Percentiles rank a stretch among this genome's conserved stretches.
phyloP scores from a whole-genome alignment of 176 grass and related monocot genomes.

The Phyllostachys edulis region DNA sequence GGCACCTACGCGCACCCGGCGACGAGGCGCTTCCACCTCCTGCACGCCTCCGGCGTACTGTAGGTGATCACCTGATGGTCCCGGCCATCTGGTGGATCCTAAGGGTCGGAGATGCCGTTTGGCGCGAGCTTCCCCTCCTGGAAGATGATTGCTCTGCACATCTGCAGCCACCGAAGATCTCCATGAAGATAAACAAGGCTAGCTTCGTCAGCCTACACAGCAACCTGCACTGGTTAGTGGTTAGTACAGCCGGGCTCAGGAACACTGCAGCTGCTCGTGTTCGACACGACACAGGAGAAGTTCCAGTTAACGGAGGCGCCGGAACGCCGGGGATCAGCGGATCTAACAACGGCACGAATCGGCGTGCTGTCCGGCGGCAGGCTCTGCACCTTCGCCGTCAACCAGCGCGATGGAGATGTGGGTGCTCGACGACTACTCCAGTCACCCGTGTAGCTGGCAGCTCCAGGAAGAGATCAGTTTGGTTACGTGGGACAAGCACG shows the following conservation, averaged over 20 bases:
- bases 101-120: background rate
- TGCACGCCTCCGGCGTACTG: background rate
- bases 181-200: no score
- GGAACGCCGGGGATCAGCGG: background rate
- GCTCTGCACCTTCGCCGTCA: constrained; percentile 14
- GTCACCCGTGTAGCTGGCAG: no score
- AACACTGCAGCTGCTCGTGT: constrained; percentile 3
- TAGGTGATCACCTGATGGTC: background rate
- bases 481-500: no score
- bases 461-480: no score
- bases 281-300: background rate
- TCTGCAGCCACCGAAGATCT: background rate
- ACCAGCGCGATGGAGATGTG: background rate
- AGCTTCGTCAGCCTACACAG: no score
- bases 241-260: no score
- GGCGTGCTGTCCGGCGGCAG: background rate
- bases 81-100: background rate
- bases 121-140: background rate
- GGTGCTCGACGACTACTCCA: no score
- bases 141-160: background rate
- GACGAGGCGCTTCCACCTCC: background rate
- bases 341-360: background rate
- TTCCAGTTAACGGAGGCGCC: background rate
- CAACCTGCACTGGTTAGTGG: no score
- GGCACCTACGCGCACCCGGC: no score